Evolutionary conservation across 1,284 basidiomycete genomes (phyloP).

Genomic region (Baeospora myosura): DNA sequence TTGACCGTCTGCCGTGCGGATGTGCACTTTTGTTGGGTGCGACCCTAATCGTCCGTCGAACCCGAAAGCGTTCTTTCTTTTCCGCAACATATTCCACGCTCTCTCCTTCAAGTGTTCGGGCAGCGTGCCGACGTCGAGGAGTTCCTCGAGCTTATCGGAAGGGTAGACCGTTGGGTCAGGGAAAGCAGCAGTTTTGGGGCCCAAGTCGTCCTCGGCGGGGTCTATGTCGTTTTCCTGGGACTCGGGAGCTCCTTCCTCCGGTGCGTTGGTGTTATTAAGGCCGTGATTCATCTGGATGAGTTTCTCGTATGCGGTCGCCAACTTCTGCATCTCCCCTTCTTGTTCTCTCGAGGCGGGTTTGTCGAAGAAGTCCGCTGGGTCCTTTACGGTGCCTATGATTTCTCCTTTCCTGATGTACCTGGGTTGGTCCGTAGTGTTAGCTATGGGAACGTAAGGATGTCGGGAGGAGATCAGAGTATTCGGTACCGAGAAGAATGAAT

Average conservation of each 20-base stretch:
- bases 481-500: neutral
- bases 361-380: neutral
- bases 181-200: neutral
- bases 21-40: neutral
- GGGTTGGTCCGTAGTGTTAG: neutral
- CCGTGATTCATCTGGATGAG: too few species aligned
- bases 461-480: neutral
- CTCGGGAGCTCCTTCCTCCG: too few species aligned
- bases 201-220: neutral
- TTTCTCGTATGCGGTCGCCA: too few species aligned
- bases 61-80: neutral
- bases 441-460: neutral
- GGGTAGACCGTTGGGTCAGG: neutral
- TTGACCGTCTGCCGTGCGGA: neutral
- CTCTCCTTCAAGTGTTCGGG: neutral
- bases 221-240: neutral
- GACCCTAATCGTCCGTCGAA: neutral
- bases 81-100: neutral
- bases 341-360: neutral
- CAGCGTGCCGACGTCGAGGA: neutral
- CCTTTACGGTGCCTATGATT: neutral
- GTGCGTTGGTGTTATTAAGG: too few species aligned
- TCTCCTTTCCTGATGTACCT: slow-evolving; percentile 3
- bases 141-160: neutral
- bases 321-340: neutral